Evolutionary conservation across 495 filamentous ascomycete species (phyloP).

Genomic region (Neurospora sp.): DNA sequence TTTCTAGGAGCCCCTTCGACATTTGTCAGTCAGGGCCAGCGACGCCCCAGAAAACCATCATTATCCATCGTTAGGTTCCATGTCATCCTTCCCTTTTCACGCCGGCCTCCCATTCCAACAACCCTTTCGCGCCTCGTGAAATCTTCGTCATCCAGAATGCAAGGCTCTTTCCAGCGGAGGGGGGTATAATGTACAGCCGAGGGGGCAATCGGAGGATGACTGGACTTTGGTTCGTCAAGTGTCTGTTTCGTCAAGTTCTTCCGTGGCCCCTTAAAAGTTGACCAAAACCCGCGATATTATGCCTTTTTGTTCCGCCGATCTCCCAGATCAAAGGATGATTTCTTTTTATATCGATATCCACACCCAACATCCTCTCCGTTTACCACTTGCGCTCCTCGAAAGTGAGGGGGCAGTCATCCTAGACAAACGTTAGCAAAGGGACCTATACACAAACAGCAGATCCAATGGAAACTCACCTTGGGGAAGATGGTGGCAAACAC

Average conservation of each 20-base stretch:
- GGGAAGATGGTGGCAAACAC: constrained; percentile 98
- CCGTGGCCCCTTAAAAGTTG: not conserved
- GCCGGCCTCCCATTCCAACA: not conserved
- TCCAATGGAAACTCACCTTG: constrained; percentile 50
- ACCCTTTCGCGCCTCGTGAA: not conserved
- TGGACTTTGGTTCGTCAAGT: not conserved
- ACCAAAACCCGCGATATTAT: not conserved
- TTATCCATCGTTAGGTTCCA: not conserved
- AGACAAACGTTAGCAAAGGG: not conserved
- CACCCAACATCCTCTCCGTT: not conserved
- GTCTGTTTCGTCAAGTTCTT: not conserved
- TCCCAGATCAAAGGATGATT: not conserved
- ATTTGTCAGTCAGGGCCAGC: not conserved
- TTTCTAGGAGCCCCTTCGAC: not conserved
- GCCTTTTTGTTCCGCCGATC: not conserved
- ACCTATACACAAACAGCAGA: not conserved
- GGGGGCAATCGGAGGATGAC: not conserved
- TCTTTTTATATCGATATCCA: not conserved
- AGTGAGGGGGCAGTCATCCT: constrained; percentile 59
- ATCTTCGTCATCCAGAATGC: not conserved
- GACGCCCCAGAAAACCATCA: not conserved
- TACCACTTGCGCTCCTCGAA: constrained; percentile 43
- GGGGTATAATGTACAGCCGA: not conserved
- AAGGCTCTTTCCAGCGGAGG: not conserved
- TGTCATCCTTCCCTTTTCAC: not conserved